phyloP scores from a whole-genome alignment of 495 filamentous ascomycete genomes.

The Massariosphaeria phaeospora region DNA sequence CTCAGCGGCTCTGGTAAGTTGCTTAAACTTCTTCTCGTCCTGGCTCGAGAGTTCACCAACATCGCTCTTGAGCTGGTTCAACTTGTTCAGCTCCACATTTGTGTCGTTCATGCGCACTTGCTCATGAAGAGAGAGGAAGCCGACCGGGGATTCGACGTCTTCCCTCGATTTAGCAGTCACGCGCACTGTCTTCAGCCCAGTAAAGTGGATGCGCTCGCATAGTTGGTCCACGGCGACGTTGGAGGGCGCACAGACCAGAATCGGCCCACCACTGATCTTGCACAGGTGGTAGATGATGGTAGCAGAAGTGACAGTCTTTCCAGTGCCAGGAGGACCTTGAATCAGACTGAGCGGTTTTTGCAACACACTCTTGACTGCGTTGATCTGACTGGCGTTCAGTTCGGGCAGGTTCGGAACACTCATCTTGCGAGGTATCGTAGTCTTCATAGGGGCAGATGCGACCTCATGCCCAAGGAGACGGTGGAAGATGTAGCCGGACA shows the following conservation, averaged over 20 bases:
- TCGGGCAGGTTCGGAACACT: conserved; percentile 94
- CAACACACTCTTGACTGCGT: conserved; percentile 91
- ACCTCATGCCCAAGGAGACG: conserved; percentile 95
- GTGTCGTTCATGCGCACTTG: conserved; percentile 97
- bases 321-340: conserved; percentile 93
- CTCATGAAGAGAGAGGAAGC: conserved; percentile 90
- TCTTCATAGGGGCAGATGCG: conserved; percentile 93
- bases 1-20: conserved; percentile 87
- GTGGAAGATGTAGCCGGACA: conserved; percentile 98
- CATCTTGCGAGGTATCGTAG: conserved; percentile 91
- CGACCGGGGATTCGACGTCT: conserved; percentile 94
- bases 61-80: conserved; percentile 86
- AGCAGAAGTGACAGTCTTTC: conserved; percentile 98
- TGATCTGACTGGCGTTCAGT: conserved; percentile 92
- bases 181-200: conserved; percentile 93
- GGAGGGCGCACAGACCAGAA: conserved; percentile 93
- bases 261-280: conserved; percentile 91
- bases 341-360: conserved; percentile 92
- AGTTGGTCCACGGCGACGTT: conserved; percentile 99
- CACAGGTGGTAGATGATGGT: conserved; percentile 97
- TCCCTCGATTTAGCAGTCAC: conserved; percentile 97
- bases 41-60: conserved; percentile 89
- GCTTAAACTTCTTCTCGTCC: conserved; percentile 97
- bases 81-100: conserved; percentile 86
- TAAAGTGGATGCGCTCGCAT: conserved; percentile 93